A percentile compares a stretch with the other conserved stretches of the same genome.
These are phyloP conservation scores for Arthrobotrys pseudoclavata DNA, from an alignment of 2,329 filamentous ascomycete species.

Conservation along the genomic window DNA sequence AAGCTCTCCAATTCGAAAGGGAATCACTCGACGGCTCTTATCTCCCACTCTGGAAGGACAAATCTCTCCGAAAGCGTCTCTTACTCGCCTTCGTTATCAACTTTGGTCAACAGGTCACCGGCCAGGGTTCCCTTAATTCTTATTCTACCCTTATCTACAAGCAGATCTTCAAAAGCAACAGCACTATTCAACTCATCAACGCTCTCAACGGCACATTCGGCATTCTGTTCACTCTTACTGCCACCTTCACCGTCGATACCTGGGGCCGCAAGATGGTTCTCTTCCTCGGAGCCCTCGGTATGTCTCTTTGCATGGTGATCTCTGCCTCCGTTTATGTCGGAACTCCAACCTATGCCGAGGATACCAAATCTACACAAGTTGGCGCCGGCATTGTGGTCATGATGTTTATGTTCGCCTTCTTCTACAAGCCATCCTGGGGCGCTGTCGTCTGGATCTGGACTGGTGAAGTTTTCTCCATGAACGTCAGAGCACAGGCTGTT, in stretches of 20 bases:
- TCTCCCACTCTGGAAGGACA: conserved; percentile 77
- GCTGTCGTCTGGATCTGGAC: conserved; percentile 75
- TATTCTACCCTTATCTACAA: conserved; percentile 82
- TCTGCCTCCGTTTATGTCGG: conserved; percentile 73
- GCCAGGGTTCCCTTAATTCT: conserved; percentile 79
- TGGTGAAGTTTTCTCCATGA: conserved; percentile 60
- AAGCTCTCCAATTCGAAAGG: conserved; percentile 79
- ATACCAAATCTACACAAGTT: conserved; percentile 73
- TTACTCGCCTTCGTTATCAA: conserved; percentile 76
- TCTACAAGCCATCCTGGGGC: conserved; percentile 75
- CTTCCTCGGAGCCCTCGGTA: conserved; percentile 77
- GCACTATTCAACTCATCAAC: conserved; percentile 79
- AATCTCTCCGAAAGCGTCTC: conserved; percentile 76
- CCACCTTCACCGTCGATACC: conserved; percentile 79
- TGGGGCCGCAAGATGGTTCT: conserved; percentile 79
- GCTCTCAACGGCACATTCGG: conserved; percentile 80
- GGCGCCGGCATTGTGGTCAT: conserved; percentile 78
- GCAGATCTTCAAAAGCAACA: conserved; percentile 74
- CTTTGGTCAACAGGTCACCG: conserved; percentile 78
- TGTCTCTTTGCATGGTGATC: conserved; percentile 79
- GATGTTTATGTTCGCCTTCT: conserved; percentile 76
- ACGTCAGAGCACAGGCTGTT: conserved; percentile 57
- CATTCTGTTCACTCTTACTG: conserved; percentile 80
- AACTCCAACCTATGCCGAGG: conserved; percentile 71
- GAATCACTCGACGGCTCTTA: conserved; percentile 76